phyloP scores from a whole-genome alignment of 768 basidiomycete genomes.

The Tylopilus vinaceipallidus region DNA sequence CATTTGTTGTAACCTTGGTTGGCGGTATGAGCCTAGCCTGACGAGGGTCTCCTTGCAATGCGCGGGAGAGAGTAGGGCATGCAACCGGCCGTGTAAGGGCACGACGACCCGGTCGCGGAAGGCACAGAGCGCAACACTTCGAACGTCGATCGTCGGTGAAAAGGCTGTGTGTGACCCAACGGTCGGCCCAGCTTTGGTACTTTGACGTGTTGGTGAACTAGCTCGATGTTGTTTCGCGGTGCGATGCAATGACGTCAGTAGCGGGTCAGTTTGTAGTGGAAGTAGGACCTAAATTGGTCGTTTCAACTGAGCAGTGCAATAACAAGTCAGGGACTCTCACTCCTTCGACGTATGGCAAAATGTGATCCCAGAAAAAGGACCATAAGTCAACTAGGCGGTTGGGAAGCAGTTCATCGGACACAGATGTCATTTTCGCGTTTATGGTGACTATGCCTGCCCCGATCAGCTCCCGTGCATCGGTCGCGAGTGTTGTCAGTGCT shows the following conservation, averaged over 20 bases:
- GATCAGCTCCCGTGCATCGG: constrained; percentile 81
- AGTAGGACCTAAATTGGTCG: constrained; percentile 49
- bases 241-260: constrained; percentile 69
- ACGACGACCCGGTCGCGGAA: constrained; percentile 81
- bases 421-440: constrained; percentile 73
- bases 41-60: constrained; percentile 56
- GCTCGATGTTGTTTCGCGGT: constrained; percentile 53
- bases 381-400: constrained; percentile 81
- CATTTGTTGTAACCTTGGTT: constrained; percentile 82
- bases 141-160: constrained; percentile 69
- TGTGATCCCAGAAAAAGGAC: constrained; percentile 92
- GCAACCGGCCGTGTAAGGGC: constrained; percentile 56
- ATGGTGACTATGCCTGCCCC: constrained; percentile 89
- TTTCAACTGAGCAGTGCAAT: neutral
- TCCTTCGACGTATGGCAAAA: constrained; percentile 84
- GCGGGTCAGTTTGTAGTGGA: constrained; percentile 58
- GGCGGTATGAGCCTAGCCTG: constrained; percentile 54
- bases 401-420: constrained; percentile 79
- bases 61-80: constrained; percentile 51
- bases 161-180: constrained; percentile 28
- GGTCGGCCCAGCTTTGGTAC: constrained; percentile 38
- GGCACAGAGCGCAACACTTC: constrained; percentile 72
- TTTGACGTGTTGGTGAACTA: constrained; percentile 52
- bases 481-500: constrained; percentile 69
- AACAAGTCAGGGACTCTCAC: constrained; percentile 42